Evolutionary conservation across 1,284 basidiomycete genomes (phyloP), one percentile per base, ranked within the genome.

Genomic region (Thelephora terrestris): DNA sequence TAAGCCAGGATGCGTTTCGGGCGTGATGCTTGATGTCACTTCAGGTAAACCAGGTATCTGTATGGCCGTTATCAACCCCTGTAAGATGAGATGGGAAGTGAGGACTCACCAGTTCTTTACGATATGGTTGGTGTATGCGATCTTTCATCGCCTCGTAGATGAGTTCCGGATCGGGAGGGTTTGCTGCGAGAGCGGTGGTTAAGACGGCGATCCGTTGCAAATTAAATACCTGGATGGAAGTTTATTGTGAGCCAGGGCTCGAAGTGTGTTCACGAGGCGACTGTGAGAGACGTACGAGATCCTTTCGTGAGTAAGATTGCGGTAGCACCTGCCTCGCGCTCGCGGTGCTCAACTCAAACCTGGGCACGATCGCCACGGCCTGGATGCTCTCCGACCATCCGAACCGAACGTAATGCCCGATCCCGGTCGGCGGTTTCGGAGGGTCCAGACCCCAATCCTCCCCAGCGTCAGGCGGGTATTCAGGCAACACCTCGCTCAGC

Each of bases 61-160:
- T 14, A 39, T 10, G 29, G 35, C 5, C 36, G 32, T 47, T 37
- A 49, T n/a, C 7, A 10, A 35, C 20, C 18, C 3, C 17, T 12
- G 23, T 5, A 25, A 27, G 39, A 5, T 40, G 29, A 14, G 40
- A 25, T 4, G 32, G 34, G 37, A 44, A 45, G 46, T 7, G 20
- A 44, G 16, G 7, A 70, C 80, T 42, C 61, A 90, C 92, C 48
- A 99, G 73, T 37, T 75, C 67, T 67, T 88, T 91, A 32, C 96
- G 81, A 66, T 98, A 99, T 0, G 96, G 96, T 64, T 99, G 96
- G 65, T 99, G 96, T 12, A 99, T 79, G 44, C 88, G 81, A 69
- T 99, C 96, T 64, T 98, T 97, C 96, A 99, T 99, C 0, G 95
- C 96, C 66, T 99, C 94, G 68, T 95, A 99, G 56, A 99, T 98